Evolutionary conservation across 345 rosid species (phyloP).

Genomic region (Syzygium jambos): DNA sequence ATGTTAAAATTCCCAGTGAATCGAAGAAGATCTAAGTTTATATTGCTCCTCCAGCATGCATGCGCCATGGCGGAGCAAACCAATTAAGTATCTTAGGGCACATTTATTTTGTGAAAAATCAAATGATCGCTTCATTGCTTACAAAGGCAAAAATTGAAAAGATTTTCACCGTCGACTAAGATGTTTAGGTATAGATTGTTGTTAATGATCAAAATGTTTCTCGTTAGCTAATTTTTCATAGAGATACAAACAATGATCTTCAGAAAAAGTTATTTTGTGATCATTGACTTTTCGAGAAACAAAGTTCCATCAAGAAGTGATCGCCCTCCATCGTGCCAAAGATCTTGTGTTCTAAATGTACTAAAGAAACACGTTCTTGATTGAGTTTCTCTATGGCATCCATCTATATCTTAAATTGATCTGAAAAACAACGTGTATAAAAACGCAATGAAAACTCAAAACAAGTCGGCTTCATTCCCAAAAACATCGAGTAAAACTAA

Average conservation of each 20-base stretch:
- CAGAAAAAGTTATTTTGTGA: neutral
- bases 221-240: neutral
- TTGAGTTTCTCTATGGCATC: neutral
- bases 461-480: neutral
- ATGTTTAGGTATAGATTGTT: neutral
- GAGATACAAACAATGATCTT: neutral
- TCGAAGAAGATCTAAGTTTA: neutral
- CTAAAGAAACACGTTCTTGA: neutral
- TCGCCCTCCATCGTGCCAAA: neutral
- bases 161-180: neutral
- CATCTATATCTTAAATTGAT: neutral
- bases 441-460: neutral
- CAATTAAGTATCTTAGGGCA: neutral
- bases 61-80: neutral
- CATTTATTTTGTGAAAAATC: neutral
- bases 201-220: too few relatives aligned
- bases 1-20: neutral
- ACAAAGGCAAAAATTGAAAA: neutral
- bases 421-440: accelerated
- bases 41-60: neutral
- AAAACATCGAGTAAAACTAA: neutral
- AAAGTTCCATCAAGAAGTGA: neutral
- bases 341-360: neutral
- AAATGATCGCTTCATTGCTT: neutral
- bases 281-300: accelerated